Conservation (phyloP, 768 basidiomycete genomes). For the Arthromyces matolae region DNA sequence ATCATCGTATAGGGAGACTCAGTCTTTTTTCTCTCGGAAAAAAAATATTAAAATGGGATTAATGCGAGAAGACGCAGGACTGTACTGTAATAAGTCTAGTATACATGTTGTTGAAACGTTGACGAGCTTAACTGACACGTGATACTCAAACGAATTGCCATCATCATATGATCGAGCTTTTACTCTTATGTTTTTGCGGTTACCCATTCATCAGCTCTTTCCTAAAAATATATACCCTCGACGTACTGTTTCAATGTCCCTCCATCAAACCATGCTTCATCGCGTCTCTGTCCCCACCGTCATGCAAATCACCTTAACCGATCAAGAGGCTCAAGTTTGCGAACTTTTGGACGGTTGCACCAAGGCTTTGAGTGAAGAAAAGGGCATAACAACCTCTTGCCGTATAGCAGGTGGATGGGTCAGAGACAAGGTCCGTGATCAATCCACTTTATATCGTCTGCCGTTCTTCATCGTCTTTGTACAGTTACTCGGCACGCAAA, state of each 20-base stretch:
- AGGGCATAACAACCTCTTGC: constrained; percentile 60
- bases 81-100: too few relatives aligned
- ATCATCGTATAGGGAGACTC: too few relatives aligned
- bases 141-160: too few relatives aligned
- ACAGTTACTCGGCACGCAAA: constrained; percentile 76
- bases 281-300: constrained; percentile 20
- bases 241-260: constrained; percentile 11
- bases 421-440: constrained; percentile 78
- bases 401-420: constrained; percentile 99
- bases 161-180: too few relatives aligned
- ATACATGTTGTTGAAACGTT: too few relatives aligned
- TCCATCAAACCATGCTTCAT: constrained; percentile 5
- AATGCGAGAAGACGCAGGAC: too few relatives aligned
- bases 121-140: too few relatives aligned
- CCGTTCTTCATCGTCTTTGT: too few relatives aligned
- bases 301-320: constrained; percentile 55
- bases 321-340: constrained; percentile 68
- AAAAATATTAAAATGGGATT: too few relatives aligned
- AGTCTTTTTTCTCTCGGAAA: too few relatives aligned
- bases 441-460: not conserved
- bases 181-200: too few relatives aligned
- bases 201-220: not conserved
- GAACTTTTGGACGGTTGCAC: constrained; percentile 79
- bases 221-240: not conserved
- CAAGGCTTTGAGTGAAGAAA: constrained; percentile 45